Evolutionary conservation across 129 eudicot species (phyloP).

Genomic region (Flaveria sonorensis): DNA sequence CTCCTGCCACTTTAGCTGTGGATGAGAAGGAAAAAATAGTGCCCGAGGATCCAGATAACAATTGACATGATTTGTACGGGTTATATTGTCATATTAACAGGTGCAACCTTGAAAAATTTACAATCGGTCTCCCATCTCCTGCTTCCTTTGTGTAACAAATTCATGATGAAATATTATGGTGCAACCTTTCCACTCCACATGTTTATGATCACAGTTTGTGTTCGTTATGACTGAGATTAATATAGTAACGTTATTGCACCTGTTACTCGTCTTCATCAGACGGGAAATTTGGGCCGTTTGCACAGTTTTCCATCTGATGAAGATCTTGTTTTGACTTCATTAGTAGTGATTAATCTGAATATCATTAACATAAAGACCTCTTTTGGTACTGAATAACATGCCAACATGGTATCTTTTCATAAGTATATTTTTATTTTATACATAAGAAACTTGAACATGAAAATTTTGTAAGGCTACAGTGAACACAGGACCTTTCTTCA

Average conservation of each 20-base stretch:
- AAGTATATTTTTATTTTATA: too few relatives aligned
- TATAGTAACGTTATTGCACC: neutral
- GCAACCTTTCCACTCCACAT: too few relatives aligned
- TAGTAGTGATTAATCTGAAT: too few relatives aligned
- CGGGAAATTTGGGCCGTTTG: conserved; percentile 64
- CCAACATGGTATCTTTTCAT: too few relatives aligned
- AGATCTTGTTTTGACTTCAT: too few relatives aligned
- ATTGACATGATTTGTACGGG: conserved; percentile 6
- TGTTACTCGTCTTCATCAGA: conserved; percentile 51
- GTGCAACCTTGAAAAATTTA: conserved; percentile 12
- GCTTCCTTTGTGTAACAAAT: conserved; percentile 31
- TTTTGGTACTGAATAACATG: too few relatives aligned
- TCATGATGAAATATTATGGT: conserved; percentile 20
- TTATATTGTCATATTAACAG: conserved; percentile 4
- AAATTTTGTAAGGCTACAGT: too few relatives aligned
- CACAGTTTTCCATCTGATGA: conserved; percentile 65
- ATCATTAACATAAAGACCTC: too few relatives aligned
- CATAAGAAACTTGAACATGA: too few relatives aligned
- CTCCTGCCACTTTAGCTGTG: conserved; percentile 35
- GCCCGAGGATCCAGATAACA: conserved; percentile 24
- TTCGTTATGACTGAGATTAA: too few relatives aligned
- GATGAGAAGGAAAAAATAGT: conserved; percentile 26
- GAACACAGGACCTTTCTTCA: too few relatives aligned
- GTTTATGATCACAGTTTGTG: too few relatives aligned
- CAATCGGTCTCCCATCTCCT: conserved; percentile 6